phyloP scores from a whole-genome alignment of 176 grass and related monocot species.

The Pharus latifolius region DNA sequence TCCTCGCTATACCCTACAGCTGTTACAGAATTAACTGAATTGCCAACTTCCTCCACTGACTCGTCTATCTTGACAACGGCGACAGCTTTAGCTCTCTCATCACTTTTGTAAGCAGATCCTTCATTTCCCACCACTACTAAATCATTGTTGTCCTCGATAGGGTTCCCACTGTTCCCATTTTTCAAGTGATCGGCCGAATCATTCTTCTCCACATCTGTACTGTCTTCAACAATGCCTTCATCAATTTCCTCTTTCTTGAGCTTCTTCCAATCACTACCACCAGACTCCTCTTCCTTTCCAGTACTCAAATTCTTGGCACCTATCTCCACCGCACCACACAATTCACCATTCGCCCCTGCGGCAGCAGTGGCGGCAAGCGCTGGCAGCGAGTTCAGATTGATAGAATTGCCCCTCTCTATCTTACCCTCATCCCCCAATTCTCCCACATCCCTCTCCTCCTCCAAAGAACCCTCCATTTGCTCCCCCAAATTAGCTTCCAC shows the following conservation, averaged over 20 bases:
- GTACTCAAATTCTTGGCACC: background rate
- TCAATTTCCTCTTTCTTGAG: slow-evolving; percentile 16
- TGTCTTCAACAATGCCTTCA: slow-evolving; percentile 4
- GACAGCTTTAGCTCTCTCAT: slow-evolving; percentile 4
- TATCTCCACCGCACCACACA: background rate
- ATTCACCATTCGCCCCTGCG: background rate
- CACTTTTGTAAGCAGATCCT: background rate
- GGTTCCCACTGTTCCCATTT: background rate
- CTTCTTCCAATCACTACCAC: slow-evolving; percentile 4
- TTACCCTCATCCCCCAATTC: background rate
- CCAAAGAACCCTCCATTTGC: background rate
- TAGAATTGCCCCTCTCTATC: slow-evolving; percentile 24
- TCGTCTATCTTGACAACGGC: slow-evolving; percentile 46
- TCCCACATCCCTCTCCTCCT: background rate
- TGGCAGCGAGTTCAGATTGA: slow-evolving; percentile 52
- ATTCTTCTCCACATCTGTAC: background rate
- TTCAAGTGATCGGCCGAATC: background rate
- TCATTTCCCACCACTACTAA: slow-evolving; percentile 1
- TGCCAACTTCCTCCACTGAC: background rate
- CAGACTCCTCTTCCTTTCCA: background rate
- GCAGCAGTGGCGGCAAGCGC: background rate
- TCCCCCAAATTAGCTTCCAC: background rate
- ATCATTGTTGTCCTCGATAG: background rate
- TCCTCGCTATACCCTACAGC: background rate
- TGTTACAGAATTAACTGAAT: slow-evolving; percentile 12